These are phyloP conservation scores for Eimeria sp. DNA, from an alignment of 169 alveolate genomes.

Conservation along the genomic window DNA sequence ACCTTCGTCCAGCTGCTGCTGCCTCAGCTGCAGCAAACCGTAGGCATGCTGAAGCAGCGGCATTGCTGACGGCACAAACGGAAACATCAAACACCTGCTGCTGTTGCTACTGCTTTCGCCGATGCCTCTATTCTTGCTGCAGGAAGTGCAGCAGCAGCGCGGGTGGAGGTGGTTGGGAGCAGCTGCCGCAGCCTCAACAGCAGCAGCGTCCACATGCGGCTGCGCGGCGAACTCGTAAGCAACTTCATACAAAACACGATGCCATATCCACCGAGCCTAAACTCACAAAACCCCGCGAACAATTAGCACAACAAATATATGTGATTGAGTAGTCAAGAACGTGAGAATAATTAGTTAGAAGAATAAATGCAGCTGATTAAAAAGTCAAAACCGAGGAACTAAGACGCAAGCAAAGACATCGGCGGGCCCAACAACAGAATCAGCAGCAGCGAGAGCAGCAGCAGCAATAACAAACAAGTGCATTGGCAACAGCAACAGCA, in stretches of 20 bases:
- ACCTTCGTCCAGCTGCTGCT: slow-evolving; percentile 54
- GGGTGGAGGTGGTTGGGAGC: slow-evolving; percentile 17
- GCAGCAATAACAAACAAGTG: neutral
- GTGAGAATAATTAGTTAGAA: too few relatives aligned
- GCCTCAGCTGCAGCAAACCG: slow-evolving; percentile 46
- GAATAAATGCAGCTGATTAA: neutral
- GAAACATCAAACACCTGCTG: slow-evolving; percentile 1
- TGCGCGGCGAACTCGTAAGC: slow-evolving; percentile 15
- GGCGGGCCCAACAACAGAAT: neutral
- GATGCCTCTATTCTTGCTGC: neutral
- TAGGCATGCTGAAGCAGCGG: slow-evolving; percentile 65
- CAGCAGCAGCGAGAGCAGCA: neutral
- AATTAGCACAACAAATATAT: too few relatives aligned
- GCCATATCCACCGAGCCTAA: slow-evolving; percentile 27
- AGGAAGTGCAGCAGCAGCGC: slow-evolving; percentile 38
- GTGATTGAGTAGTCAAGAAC: too few relatives aligned
- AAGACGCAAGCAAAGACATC: neutral
- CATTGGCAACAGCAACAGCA: neutral
- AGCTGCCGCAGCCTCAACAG: slow-evolving; percentile 57
- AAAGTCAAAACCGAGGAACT: neutral
- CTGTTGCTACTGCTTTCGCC: neutral
- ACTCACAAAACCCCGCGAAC: neutral
- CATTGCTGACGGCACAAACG: slow-evolving; percentile 34
- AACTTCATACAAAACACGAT: slow-evolving; percentile 5
- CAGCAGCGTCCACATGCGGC: neutral